Evolutionary conservation across 257 asterid genomes (phyloP).

Genomic region (Gentiana dahurica): DNA sequence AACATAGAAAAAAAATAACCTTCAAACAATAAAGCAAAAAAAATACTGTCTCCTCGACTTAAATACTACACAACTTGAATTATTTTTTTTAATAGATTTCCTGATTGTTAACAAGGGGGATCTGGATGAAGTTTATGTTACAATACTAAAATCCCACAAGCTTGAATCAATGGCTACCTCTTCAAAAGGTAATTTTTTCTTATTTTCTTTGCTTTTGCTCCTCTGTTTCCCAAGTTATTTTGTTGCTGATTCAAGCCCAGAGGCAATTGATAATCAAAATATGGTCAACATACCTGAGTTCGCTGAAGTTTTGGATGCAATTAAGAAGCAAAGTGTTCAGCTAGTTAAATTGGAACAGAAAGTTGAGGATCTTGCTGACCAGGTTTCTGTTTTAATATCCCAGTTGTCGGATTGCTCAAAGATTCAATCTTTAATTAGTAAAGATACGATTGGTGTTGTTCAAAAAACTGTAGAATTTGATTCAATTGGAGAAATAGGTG

Average conservation of each 20-base stretch:
- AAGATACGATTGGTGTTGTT: constrained; percentile 7
- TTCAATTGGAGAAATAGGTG: constrained; percentile 7
- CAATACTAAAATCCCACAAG: not conserved
- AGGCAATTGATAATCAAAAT: constrained; percentile 15
- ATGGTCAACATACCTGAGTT: constrained; percentile 4
- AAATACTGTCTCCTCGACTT: no score
- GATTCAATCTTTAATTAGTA: constrained; percentile 13
- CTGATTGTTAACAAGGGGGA: no score
- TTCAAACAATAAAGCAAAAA: no score
- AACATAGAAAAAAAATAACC: no score
- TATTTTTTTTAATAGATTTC: no score
- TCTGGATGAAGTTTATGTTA: not conserved
- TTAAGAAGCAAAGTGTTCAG: constrained; percentile 44
- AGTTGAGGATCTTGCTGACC: constrained; percentile 47
- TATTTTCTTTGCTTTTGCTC: constrained; percentile 17
- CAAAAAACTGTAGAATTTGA: constrained; percentile 14
- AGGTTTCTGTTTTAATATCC: constrained; percentile 61
- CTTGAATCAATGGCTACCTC: constrained; percentile 19
- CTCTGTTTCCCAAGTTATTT: constrained; percentile 11
- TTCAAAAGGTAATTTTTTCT: constrained; percentile 28
- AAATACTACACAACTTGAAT: no score
- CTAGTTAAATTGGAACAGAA: constrained; percentile 59
- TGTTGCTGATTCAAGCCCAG: constrained; percentile 12
- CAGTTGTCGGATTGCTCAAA: constrained; percentile 27
- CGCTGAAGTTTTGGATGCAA: constrained; percentile 23